These are phyloP conservation scores for Huntiella savannae DNA, from an alignment of 2,329 filamentous ascomycete genomes.

Conservation along the genomic window DNA sequence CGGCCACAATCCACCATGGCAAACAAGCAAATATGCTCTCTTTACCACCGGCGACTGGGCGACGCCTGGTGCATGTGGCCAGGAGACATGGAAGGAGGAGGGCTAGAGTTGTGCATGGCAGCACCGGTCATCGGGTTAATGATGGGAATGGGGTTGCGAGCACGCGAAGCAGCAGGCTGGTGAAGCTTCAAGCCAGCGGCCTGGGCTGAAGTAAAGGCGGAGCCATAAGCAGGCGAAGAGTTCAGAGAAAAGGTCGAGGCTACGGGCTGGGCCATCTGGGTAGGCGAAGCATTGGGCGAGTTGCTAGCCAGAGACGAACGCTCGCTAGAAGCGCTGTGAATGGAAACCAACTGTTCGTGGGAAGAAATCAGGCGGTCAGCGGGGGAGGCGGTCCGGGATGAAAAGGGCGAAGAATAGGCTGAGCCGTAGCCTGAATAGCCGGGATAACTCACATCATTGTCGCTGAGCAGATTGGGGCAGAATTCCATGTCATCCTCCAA, in stretches of 20 bases:
- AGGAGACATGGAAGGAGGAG: constrained; percentile 53
- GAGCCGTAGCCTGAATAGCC: neutral
- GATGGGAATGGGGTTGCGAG: constrained; percentile 91
- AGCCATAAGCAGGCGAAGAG: constrained; percentile 45
- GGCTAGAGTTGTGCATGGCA: constrained; percentile 53
- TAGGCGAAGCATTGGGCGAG: constrained; percentile 77
- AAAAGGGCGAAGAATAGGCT: constrained; percentile 3
- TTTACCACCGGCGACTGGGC: constrained; percentile 35
- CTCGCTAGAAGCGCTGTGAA: constrained; percentile 84
- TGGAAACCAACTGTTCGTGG: constrained; percentile 57
- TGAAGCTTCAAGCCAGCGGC: constrained; percentile 59
- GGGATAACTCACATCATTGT: constrained; percentile 60
- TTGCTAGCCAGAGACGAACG: constrained; percentile 88
- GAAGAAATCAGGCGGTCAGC: constrained; percentile 17
- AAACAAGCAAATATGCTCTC: neutral
- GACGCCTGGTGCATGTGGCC: constrained; percentile 33
- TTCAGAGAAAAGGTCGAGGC: constrained; percentile 59
- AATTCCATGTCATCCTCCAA: constrained; percentile 93
- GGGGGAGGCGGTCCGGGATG: constrained; percentile 13
- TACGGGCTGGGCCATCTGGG: constrained; percentile 68
- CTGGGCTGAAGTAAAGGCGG: constrained; percentile 46
- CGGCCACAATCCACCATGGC: neutral
- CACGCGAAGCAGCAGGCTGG: constrained; percentile 74
- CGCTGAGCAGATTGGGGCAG: constrained; percentile 78
- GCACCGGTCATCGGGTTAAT: constrained; percentile 88